These are phyloP conservation scores for Phytomonas serpens DNA, from an alignment of 208 protist genomes.

Conservation along the genomic window DNA sequence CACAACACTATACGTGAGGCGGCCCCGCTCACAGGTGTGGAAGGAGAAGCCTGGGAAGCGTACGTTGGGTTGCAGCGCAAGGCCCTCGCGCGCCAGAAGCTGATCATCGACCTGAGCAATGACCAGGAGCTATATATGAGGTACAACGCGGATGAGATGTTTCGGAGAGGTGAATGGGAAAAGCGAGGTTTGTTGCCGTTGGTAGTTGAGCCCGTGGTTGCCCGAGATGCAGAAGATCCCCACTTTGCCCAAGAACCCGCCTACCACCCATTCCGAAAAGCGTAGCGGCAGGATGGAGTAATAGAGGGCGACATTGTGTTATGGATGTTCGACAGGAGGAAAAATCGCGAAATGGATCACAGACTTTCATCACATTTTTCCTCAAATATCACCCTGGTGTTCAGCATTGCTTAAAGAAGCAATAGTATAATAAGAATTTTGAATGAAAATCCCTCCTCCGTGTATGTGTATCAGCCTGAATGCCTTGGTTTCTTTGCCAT, in stretches of 20 bases:
- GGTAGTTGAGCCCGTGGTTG: conserved; percentile 26
- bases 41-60: conserved; percentile 77
- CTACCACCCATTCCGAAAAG: conserved; percentile 69
- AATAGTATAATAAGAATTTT: neutral
- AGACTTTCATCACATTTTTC: neutral
- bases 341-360: neutral
- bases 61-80: conserved; percentile 78
- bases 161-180: conserved; percentile 44
- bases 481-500: neutral
- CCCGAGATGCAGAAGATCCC: conserved; percentile 21
- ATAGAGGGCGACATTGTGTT: neutral
- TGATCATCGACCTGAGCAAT: conserved; percentile 76
- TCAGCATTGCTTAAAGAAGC: neutral
- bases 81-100: conserved; percentile 63
- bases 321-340: neutral
- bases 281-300: conserved; percentile 9
- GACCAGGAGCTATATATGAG: conserved; percentile 40
- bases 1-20: conserved; percentile 60
- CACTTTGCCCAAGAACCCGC: conserved; percentile 78
- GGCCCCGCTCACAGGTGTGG: conserved; percentile 65
- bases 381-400: neutral
- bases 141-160: conserved; percentile 43
- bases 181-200: conserved; percentile 55
- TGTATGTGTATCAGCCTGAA: neutral
- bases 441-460: neutral